These are phyloP conservation scores for Sporisorium graminicola DNA, from an alignment of 1,284 basidiomycete species.

Conservation along the genomic window DNA sequence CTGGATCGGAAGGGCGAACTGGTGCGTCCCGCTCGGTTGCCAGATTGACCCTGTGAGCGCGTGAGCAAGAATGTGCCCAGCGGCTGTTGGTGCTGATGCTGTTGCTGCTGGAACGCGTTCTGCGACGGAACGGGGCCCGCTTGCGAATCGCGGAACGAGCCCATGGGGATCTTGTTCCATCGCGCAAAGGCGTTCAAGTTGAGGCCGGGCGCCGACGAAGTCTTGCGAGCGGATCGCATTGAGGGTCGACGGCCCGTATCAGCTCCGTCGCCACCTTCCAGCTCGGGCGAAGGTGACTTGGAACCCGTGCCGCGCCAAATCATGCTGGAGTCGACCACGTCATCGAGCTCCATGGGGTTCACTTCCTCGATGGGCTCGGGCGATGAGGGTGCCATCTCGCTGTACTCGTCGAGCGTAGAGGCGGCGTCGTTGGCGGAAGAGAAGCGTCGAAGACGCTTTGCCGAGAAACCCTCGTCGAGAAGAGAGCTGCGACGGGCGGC, in stretches of 20 bases:
- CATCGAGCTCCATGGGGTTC: constrained; percentile 65
- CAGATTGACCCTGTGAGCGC: constrained; percentile 37
- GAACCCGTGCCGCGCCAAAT: constrained; percentile 54
- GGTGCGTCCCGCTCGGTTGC: constrained; percentile 26
- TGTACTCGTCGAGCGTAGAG: constrained; percentile 48
- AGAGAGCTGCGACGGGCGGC: constrained; percentile 36
- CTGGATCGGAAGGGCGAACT: constrained; percentile 61
- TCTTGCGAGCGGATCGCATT: constrained; percentile 26
- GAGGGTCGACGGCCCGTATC: constrained; percentile 34
- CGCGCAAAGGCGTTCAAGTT: constrained; percentile 64
- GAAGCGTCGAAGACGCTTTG: constrained; percentile 57
- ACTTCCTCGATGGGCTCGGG: constrained; percentile 48
- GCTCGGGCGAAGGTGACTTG: constrained; percentile 48
- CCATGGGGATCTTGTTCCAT: constrained; percentile 68
- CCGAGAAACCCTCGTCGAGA: constrained; percentile 42
- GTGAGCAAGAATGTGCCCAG: constrained; percentile 60
- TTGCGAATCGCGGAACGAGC: constrained; percentile 66
- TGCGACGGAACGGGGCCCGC: constrained; percentile 25
- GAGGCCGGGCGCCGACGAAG: constrained; percentile 36
- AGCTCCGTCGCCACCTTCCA: constrained; percentile 13
- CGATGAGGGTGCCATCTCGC: constrained; percentile 55
- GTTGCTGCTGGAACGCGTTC: constrained; percentile 32
- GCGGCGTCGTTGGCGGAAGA: constrained; percentile 48
- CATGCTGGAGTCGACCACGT: constrained; percentile 64
- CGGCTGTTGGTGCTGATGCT: constrained; percentile 43